Base-by-base conservation (phyloP, 2,329 filamentous ascomycete genomes). In the Juglanconis sp. region DNA sequence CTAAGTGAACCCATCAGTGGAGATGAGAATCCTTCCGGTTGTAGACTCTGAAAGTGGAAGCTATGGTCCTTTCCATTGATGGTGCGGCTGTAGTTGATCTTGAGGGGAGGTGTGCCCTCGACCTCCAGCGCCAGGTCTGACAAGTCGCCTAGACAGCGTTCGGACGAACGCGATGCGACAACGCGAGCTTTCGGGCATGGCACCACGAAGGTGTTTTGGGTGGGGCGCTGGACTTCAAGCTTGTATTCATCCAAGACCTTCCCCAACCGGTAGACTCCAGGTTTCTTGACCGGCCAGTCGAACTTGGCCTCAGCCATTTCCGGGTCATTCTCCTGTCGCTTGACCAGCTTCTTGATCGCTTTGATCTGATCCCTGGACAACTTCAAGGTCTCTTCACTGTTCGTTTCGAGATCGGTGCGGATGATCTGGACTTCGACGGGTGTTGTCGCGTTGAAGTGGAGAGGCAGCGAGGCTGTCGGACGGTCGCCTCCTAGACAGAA, bases 211-310 rank as follows among this genome's bases (percentile, higher is more conserved):
- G 92, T 90, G 68, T 95, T 91, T 53, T 87, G 87, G 56, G 81
- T 83, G 46, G 84, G 81, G 46, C 90, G 86, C 68, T 93, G 92
- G 10, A 97, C 91, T 72, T 98, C 92, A 36, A 99, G 84, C 73
- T 96, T 96, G 62, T 96, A 95, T 72, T 96, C 89, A 72, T 99
- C 95, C 64, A 96, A 78, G 9, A 99, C 92, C 71, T 87, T 92
- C 60, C 88, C 85, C 36, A 99, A 81, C 47, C 89, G 84, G 74
- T 99, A 99, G 24, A 96, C 83, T 40, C 95, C 95, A 1, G 92
- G 86, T 73, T 95, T 95, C 77, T 91, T 96, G 42, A 96, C 83
- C 0, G 84, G 80, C 67, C 91, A 90, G 56, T 87, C 83, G 68
- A 96, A 85, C 55, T 86, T 82, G 56, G 91, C 85, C 48, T 89